These are phyloP conservation scores for Botrytis byssoidea DNA, from an alignment of 2,329 filamentous ascomycete genomes.

Conservation along the genomic window DNA sequence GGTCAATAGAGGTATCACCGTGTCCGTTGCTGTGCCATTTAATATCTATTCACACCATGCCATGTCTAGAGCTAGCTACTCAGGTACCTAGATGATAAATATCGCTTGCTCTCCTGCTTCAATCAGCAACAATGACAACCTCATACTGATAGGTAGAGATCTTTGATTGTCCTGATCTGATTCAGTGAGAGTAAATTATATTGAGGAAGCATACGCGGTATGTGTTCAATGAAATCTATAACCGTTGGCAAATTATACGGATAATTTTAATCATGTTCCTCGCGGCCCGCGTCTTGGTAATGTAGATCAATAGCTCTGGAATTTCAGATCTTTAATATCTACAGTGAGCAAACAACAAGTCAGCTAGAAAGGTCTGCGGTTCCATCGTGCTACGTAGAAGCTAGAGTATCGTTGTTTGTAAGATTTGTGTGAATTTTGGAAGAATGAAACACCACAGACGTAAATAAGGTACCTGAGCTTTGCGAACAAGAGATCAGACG, in stretches of 20 bases:
- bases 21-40: background rate
- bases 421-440: background rate
- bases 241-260: background rate
- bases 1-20: background rate
- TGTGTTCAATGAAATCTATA: background rate
- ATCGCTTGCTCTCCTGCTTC: background rate
- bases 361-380: background rate
- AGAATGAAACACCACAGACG: background rate
- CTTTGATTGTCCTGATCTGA: background rate
- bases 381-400: background rate
- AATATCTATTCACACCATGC: background rate
- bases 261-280: background rate
- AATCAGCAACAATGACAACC: background rate
- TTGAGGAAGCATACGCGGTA: background rate
- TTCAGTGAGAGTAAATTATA: background rate
- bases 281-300: background rate
- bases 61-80: background rate
- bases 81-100: background rate
- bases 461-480: background rate
- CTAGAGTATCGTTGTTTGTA: background rate
- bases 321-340: background rate
- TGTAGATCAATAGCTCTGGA: conserved; percentile 2
- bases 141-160: background rate
- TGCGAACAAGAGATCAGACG: background rate
- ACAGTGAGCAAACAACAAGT: background rate